Evolutionary conservation across 768 basidiomycete species (phyloP), one percentile per base, ranked within the genome.

Genomic region (Leucosporidium scottii): DNA sequence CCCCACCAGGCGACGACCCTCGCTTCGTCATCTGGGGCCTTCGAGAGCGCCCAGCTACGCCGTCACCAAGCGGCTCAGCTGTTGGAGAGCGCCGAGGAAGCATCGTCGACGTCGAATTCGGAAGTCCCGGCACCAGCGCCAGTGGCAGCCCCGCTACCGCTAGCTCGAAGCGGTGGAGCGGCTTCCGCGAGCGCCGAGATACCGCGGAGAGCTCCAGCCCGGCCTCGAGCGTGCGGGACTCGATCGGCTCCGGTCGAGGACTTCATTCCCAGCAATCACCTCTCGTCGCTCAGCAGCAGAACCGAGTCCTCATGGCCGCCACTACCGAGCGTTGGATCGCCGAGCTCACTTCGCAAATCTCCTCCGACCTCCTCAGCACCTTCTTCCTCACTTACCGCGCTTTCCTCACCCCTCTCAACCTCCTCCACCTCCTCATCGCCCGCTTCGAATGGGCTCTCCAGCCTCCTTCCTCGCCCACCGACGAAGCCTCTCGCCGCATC

Each of bases 261-360:
- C 15, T 9, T 17, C 30, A 25, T 20, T 9, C 55, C 2, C 39
- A 44, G 15, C 39, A 44, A 44, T 13, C 39, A 17, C 39, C 39
- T 3, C 39, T 44, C 13, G 39, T 13, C 39, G 39, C 15, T 44
- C 39, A 44, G 44, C 30, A 15, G 48, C 60, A 59, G 0, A 47
- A 28, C 30, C 27, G 48, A 10, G 60, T 72, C 50, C 81, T 94
- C n/a, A 80, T 93, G 20, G 92, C 90, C 0, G 91, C 91, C 6
- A 92, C 90, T 4, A 90, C 93, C 74, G 92, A 93, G 77, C 86
- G 92, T 0, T 91, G 90, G 90, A 87, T 96, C 63, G 91, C 90
- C 1, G 90, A 94, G 75, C 80, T 94, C 59, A 93, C 93, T 36
- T 88, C 87, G 73, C 86, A 89, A 73, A 81, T 92, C 74, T 86